phyloP scores from a whole-genome alignment of 2,329 filamentous ascomycete species.

The Calonectria pseudoturangicola region DNA sequence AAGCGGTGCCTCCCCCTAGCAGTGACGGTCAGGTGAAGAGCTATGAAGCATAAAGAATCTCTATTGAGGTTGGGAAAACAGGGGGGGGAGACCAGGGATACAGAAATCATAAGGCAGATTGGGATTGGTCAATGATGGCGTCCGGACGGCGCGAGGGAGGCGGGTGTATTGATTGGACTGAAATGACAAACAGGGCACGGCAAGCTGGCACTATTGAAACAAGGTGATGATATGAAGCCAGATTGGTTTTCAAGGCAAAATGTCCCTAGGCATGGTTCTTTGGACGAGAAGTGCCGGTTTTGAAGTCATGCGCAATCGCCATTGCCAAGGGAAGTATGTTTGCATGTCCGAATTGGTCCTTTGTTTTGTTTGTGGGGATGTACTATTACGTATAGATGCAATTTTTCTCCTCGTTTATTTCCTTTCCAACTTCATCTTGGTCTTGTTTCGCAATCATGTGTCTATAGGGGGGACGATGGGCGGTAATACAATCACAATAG shows the following conservation, averaged over 20 bases:
- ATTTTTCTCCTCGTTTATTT: slow-evolving; percentile 20
- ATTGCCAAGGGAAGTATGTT: slow-evolving; percentile 24
- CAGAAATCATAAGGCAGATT: slow-evolving; percentile 40
- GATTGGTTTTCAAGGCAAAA: background rate
- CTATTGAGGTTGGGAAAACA: slow-evolving; percentile 10
- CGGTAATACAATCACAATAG: slow-evolving; percentile 11
- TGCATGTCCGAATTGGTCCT: slow-evolving; percentile 36
- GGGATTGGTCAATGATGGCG: slow-evolving; percentile 47
- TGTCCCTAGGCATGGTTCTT: background rate
- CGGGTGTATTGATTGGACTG: slow-evolving; percentile 39
- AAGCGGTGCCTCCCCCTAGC: slow-evolving; percentile 72
- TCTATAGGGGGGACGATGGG: background rate
- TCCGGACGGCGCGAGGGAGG: slow-evolving; percentile 44
- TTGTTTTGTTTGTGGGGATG: slow-evolving; percentile 27
- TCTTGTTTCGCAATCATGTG: slow-evolving; percentile 11
- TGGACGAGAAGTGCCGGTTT: background rate
- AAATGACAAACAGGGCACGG: slow-evolving; percentile 17
- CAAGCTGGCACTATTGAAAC: slow-evolving; percentile 23
- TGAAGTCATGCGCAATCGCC: background rate
- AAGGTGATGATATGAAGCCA: slow-evolving; percentile 4
- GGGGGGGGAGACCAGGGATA: slow-evolving; percentile 15
- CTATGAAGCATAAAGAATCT: slow-evolving; percentile 68
- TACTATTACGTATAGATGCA: slow-evolving; percentile 44
- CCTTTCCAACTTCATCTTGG: background rate
- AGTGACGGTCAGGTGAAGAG: slow-evolving; percentile 74